Evolutionary conservation across 2,329 filamentous ascomycete species (phyloP).

Genomic region (Nannizziopsis arthrosporioides): DNA sequence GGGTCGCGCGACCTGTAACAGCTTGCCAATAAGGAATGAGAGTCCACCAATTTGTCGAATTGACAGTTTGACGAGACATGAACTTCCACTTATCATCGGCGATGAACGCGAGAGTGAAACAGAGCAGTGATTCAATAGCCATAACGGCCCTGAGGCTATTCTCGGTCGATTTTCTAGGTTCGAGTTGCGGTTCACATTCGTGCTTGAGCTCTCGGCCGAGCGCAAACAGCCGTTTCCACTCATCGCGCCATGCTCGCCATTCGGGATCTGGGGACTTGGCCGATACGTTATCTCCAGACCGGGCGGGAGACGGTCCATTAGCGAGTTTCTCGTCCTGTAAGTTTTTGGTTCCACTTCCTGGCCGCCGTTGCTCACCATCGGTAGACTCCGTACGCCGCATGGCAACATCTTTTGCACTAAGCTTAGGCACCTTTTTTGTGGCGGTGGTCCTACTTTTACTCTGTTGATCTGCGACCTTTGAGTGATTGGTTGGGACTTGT

Average conservation of each 20-base stretch:
- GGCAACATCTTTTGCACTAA: constrained; percentile 13
- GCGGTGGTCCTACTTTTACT: constrained; percentile 28
- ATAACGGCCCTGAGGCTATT: constrained; percentile 29
- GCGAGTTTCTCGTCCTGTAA: constrained; percentile 17
- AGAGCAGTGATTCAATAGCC: constrained; percentile 36
- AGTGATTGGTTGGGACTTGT: constrained; percentile 25
- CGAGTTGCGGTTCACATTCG: constrained; percentile 30
- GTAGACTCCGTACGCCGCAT: constrained; percentile 32
- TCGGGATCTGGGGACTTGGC: constrained; percentile 24
- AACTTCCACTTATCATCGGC: constrained; percentile 32
- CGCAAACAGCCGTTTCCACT: constrained; percentile 33
- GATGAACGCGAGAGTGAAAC: constrained; percentile 38
- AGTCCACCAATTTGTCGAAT: constrained; percentile 36
- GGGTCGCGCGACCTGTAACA: constrained; percentile 29
- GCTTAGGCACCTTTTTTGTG: constrained; percentile 34
- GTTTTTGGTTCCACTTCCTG: constrained; percentile 22
- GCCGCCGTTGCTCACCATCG: constrained; percentile 32
- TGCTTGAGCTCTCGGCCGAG: constrained; percentile 38
- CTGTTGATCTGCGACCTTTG: constrained; percentile 22
- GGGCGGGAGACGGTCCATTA: constrained; percentile 23
- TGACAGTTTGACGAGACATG: constrained; percentile 27
- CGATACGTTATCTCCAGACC: constrained; percentile 17
- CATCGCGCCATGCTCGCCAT: constrained; percentile 33
- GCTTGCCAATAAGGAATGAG: constrained; percentile 39
- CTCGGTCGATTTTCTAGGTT: constrained; percentile 23